Evolutionary conservation across 139 green algal species (phyloP), one percentile per base, ranked within the genome.

Genomic region (Chlorella vulgaris): DNA sequence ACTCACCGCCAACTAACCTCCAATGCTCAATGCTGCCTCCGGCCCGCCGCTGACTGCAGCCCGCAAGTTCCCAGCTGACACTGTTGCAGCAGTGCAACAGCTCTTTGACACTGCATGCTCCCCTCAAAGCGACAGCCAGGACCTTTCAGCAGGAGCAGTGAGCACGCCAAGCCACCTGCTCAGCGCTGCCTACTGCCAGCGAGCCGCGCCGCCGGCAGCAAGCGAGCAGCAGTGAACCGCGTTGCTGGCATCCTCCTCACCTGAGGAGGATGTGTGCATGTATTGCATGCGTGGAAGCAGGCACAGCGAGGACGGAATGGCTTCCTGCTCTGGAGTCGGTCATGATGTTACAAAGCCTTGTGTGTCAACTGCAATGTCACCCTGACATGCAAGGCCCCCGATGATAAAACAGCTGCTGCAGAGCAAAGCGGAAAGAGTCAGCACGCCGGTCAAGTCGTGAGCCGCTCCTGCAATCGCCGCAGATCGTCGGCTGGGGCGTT

Each of bases 391-490:
- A n/a, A n/a, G n/a, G n/a, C n/a, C n/a, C n/a, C n/a, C n/a, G n/a
- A n/a, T n/a, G n/a, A n/a, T n/a, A n/a, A n/a, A n/a, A n/a, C n/a
- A n/a, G n/a, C n/a, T n/a, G n/a, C n/a, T n/a, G n/a, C n/a, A n/a
- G n/a, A n/a, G n/a, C n/a, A n/a, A n/a, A n/a, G n/a, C 55, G 21
- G 18, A 65, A 31, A 21, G 55, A 65, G 55, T n/a, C n/a, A n/a
- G 18, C 55, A 31, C 18, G 22, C 55, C 5, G 55, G 55, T 80
- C 74, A 80, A 0, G 21, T 22, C 0, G 74, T 38, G 36, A 80
- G 55, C 39, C 74, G 74, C 74, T 80, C 74, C 58, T 80, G 74
- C 58, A 80, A 28, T 6, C 74, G 74, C 31, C 66, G 43, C 77
- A 86, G 42, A 28, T 73, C 53, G 19, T 83, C 82, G 8, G 82